phyloP scores from a whole-genome alignment of 2,329 filamentous ascomycete species.

The Corniculantispora saksenae region DNA sequence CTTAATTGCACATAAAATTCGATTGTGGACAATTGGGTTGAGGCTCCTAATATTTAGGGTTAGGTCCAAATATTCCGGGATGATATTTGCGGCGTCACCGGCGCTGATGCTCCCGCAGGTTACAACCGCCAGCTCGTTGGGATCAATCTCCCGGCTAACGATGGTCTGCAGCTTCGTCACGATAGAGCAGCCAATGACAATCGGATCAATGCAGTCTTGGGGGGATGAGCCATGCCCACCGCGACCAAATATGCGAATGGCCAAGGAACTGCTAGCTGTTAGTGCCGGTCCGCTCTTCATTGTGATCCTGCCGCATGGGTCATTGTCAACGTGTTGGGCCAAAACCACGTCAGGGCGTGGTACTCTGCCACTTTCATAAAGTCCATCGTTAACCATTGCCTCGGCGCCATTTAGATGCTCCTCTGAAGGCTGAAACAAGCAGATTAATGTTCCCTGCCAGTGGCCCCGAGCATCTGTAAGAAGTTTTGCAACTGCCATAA shows the following conservation, averaged over 20 bases:
- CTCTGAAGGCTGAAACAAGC: conserved; percentile 68
- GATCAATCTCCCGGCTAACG: conserved; percentile 32
- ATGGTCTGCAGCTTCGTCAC: conserved; percentile 37
- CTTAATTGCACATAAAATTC: neutral
- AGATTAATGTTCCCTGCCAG: conserved; percentile 65
- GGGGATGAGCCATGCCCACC: conserved; percentile 44
- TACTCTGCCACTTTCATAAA: conserved; percentile 30
- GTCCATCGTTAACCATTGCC: conserved; percentile 39
- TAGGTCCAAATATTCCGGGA: conserved; percentile 33
- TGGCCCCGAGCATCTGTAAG: conserved; percentile 42
- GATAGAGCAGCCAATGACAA: conserved; percentile 42
- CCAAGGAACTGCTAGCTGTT: conserved; percentile 28
- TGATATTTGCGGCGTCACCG: conserved; percentile 45
- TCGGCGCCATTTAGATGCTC: conserved; percentile 62
- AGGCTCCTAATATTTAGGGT: neutral
- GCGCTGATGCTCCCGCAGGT: conserved; percentile 45
- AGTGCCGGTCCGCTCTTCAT: conserved; percentile 28
- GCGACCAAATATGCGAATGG: conserved; percentile 36
- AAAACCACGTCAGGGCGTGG: conserved; percentile 36
- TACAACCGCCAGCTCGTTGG: conserved; percentile 42
- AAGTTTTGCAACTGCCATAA: conserved; percentile 56
- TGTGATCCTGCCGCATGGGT: conserved; percentile 34
- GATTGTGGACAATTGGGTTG: neutral
- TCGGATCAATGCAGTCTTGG: conserved; percentile 45
- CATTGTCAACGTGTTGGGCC: conserved; percentile 37